phyloP scores from a whole-genome alignment of 225 moss, liverwort and hornwort genomes.

The Marchantia paleacea region DNA sequence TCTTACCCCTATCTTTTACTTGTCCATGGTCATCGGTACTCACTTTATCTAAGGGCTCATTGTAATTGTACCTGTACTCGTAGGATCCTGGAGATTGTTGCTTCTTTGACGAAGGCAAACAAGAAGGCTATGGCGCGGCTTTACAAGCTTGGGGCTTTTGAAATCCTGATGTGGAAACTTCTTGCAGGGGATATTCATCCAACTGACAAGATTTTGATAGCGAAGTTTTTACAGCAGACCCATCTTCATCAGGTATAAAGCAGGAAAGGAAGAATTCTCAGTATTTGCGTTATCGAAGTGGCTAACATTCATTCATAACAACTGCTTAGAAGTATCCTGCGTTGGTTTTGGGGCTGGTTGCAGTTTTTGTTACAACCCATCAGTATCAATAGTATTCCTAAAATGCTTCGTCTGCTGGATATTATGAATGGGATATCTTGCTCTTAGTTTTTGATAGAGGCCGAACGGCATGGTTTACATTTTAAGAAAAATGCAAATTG shows the following conservation, averaged over 20 bases:
- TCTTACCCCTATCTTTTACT: not conserved
- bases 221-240: conserved; percentile 79
- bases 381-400: no score
- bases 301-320: no score
- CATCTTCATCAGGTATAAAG: conserved; percentile 81
- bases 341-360: no score
- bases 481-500: not conserved
- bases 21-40: not conserved
- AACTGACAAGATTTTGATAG: conserved; percentile 71
- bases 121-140: conserved; percentile 90
- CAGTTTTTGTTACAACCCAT: no score
- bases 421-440: no score
- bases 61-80: not conserved
- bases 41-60: not conserved
- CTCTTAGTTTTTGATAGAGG: not conserved
- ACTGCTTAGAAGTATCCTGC: no score
- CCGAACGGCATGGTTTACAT: not conserved
- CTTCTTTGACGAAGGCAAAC: conserved; percentile 66
- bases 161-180: conserved; percentile 98
- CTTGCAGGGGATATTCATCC: conserved; percentile 82
- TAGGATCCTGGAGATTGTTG: conserved; percentile 83
- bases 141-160: conserved; percentile 97
- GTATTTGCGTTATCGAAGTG: no score
- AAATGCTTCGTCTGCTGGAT: no score
- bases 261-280: not conserved